These are phyloP conservation scores for Gossypium davidsonii DNA, from an alignment of 441 rosid genomes.

Conservation along the genomic window DNA sequence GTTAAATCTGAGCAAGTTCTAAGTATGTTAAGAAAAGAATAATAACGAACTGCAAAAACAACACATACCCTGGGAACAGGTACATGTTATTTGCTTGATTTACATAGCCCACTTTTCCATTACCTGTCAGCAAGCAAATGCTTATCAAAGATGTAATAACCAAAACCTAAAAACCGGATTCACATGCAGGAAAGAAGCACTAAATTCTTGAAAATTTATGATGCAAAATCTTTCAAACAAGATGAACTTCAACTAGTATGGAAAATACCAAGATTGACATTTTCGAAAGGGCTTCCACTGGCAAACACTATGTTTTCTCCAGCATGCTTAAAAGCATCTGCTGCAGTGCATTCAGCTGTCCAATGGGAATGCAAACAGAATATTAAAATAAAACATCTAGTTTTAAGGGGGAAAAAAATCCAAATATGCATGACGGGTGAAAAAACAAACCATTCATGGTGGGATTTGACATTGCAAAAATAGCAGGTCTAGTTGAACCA, in stretches of 20 bases:
- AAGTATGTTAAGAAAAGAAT: conserved; percentile 3
- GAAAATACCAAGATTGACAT: conserved; percentile 69
- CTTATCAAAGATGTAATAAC: conserved; percentile 10
- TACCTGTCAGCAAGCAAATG: conserved; percentile 46
- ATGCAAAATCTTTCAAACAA: conserved; percentile 10
- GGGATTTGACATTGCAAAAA: conserved; percentile 98
- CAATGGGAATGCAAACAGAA: conserved; percentile 21
- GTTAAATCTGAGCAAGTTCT: conserved; percentile 14
- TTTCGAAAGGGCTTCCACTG: conserved; percentile 94
- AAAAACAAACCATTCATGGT: conserved; percentile 75
- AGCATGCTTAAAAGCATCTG: conserved; percentile 86
- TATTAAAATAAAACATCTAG: conserved; percentile 18
- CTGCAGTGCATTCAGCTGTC: conserved; percentile 96
- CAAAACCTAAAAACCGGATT: background rate
- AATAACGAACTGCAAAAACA: conserved; percentile 7
- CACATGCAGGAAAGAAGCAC: conserved; percentile 8
- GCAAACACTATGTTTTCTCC: conserved; percentile 91
- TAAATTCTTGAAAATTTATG: background rate
- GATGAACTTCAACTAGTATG: conserved; percentile 13
- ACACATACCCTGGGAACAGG: conserved; percentile 92
- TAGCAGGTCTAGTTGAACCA: conserved; percentile 76
- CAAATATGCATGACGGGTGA: background rate
- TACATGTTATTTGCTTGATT: conserved; percentile 99
- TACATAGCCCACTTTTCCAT: conserved; percentile 85
- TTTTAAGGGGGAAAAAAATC: conserved; percentile 12